Evolutionary conservation across 2,329 filamentous ascomycete species (phyloP), one percentile per base, ranked within the genome.

Genomic region (Diaporthe citrichinensis): DNA sequence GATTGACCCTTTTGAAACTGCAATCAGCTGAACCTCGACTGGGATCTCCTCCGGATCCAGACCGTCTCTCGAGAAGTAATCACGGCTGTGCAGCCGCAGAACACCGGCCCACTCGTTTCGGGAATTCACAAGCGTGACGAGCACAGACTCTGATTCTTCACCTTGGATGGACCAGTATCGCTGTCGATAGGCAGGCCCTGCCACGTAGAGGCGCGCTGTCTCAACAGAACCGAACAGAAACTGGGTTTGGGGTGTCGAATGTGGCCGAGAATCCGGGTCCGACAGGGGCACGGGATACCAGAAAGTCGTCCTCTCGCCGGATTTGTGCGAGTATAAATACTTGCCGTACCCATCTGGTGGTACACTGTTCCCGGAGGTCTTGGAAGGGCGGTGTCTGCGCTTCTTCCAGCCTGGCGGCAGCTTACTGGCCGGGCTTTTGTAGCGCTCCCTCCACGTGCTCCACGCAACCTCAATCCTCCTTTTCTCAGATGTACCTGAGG

Each of bases 61-160:
- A 0, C 36, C 55, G 28, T n/a, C 25, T 4, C 10, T n/a, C 17
- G 55, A 39, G 25, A 72, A 61, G 53, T 31, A 49, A 41, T 72
- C 59, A 2, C 36, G n/a, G n/a, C n/a, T 44, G 28, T 72, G 36
- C 39, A 59, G 41, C 55, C 46, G 41, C 10, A 62, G 14, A n/a
- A 62, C 17, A 23, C 59, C 59, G 31, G 59, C 59, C 59, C 59
- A 62, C 14, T 62, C 39, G 2, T 62, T 62, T 31, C 31, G 34
- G 25, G 39, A 20, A 36, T 62, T 44, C 10, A 44, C 39, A 10
- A 62, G 36, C 3, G 39, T 44, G 8, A 62, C 39, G 12, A 25
- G 25, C 23, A 62, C 5, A 44, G 39, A 59, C 23, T 14, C 8
- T 2, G 34, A 17, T 20, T 3, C 7, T 20, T 59, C 6, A 20